Evolutionary conservation across 352 stramenopile species (phyloP), one percentile per base, ranked within the genome.

Genomic region (Globisporangium rhizosaccharum): DNA sequence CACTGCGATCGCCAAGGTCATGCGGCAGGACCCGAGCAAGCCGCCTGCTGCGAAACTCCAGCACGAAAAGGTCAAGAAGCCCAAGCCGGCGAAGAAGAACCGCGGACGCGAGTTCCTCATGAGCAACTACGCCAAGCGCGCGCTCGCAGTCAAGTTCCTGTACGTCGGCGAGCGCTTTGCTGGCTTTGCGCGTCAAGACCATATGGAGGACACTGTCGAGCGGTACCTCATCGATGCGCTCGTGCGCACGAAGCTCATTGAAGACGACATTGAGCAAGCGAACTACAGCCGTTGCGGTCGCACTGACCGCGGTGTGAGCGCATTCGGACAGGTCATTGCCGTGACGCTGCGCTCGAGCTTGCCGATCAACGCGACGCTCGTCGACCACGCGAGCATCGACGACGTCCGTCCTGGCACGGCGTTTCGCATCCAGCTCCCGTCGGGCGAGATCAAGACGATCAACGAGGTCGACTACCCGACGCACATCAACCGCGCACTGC

Each of bases 401-500:
- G 75, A 88, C 20, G 76, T 95, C 33, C 57, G 55, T 1, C 71
- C 85, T 0, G 81, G 79, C 55, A 64, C 83, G 4, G 74, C 72
- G 42, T 92, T 93, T 52, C 79, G 79, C 56, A 73, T 88, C 23
- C 62, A 77, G 26, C 72, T 92, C 53, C 58, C 68, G 0, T 71
- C 72, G 26, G 82, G 82, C 26, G 72, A 88, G 48, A 56, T 85
- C 48, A 89, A 87, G 62, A 90, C 68, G 47, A 51, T 95, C 39
- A 87, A 70, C 10, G 97, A 99, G 68, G 87, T 98, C 39, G 88
- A 99, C 70, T 99, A 99, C 63, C 74, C 88, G 17, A 91, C 88
- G 59, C 95, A 98, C 23, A 82, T 99, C 39, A 99, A 99, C 72
- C 91, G 92, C 49, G 80, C 97, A 12, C 71, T 99, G n/a, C 97